Percentiles rank a stretch among this genome's conserved stretches.
These are phyloP conservation scores for Botrytis pseudocinerea DNA, from an alignment of 2,329 filamentous ascomycete species.

Conservation along the genomic window DNA sequence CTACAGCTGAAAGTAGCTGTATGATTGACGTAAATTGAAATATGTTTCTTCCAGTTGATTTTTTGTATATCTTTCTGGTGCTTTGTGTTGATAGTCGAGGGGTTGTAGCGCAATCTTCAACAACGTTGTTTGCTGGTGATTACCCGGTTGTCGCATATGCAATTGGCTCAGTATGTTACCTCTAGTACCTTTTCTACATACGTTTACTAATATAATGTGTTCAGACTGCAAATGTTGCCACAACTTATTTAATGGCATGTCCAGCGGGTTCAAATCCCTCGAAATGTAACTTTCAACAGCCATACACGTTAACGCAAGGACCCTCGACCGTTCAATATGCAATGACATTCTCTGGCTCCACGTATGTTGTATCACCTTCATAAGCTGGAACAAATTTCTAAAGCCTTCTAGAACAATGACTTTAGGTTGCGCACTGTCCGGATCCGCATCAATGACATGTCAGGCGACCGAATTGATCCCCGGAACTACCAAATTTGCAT, in stretches of 20 bases:
- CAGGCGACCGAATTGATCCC: conserved; percentile 4
- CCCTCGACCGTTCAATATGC: conserved; percentile 26
- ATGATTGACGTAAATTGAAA: conserved; percentile 15
- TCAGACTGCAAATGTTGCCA: conserved; percentile 25
- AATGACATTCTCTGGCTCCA: conserved; percentile 23
- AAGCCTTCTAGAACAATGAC: neutral
- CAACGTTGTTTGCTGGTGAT: conserved; percentile 23
- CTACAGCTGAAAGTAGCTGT: neutral
- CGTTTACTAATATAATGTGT: neutral
- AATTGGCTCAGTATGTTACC: conserved; percentile 25
- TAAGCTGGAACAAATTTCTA: neutral
- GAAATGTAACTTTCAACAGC: conserved; percentile 29
- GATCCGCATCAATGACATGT: conserved; percentile 19
- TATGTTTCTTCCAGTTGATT: conserved; percentile 3
- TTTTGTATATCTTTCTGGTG: neutral
- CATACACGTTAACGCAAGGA: conserved; percentile 31
- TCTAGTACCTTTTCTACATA: neutral
- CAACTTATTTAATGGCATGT: conserved; percentile 30
- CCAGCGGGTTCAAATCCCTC: conserved; percentile 17
- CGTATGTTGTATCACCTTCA: neutral
- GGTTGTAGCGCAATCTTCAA: conserved; percentile 14
- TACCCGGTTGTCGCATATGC: conserved; percentile 29
- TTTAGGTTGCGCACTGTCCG: conserved; percentile 12
- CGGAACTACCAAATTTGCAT: conserved; percentile 19
- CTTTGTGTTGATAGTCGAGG: conserved; percentile 5